Percentiles rank a stretch among this genome's conserved stretches.
Conservation (phyloP, 2,329 filamentous ascomycete genomes). For the Arthrobotrys sphaeroides region DNA sequence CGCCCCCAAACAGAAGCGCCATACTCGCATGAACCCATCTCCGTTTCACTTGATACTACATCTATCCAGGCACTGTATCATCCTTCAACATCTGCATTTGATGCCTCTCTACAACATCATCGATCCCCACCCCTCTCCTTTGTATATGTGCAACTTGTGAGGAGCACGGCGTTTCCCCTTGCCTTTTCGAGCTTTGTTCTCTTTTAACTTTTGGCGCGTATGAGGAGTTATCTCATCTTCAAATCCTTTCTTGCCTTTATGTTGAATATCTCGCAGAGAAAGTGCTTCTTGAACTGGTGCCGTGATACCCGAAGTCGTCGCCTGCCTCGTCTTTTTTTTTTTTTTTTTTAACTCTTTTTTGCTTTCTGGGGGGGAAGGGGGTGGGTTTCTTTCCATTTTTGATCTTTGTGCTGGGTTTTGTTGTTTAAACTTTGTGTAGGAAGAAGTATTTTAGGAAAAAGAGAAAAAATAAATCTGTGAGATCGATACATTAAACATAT, state of each 20-base stretch:
- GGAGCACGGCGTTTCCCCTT: slow-evolving; percentile 51
- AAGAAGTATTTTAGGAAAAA: not conserved
- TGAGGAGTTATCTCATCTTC: slow-evolving; percentile 36
- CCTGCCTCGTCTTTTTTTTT: not conserved
- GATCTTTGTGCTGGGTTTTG: not conserved
- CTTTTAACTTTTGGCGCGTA: slow-evolving; percentile 21
- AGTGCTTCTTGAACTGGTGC: slow-evolving; percentile 10
- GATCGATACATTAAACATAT: not conserved
- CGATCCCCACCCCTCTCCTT: not conserved
- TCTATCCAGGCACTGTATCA: not conserved
- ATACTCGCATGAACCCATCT: slow-evolving; percentile 21
- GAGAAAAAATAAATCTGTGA: not conserved
- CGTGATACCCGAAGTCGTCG: slow-evolving; percentile 51
- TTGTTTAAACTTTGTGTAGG: not conserved
- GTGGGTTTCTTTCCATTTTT: not conserved
- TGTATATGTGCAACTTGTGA: slow-evolving; percentile 20
- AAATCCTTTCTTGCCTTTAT: slow-evolving; percentile 14
- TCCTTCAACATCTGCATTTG: not conserved
- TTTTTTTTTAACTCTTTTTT: no score
- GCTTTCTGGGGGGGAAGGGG: no score
- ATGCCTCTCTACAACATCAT: not conserved
- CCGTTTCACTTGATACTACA: not conserved
- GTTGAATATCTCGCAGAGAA: slow-evolving; percentile 15
- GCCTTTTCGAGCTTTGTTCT: not conserved
- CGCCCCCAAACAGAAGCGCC: slow-evolving; percentile 19